Conservation (phyloP, 2,329 filamentous ascomycete species). For the Canariomyces notabilis region DNA sequence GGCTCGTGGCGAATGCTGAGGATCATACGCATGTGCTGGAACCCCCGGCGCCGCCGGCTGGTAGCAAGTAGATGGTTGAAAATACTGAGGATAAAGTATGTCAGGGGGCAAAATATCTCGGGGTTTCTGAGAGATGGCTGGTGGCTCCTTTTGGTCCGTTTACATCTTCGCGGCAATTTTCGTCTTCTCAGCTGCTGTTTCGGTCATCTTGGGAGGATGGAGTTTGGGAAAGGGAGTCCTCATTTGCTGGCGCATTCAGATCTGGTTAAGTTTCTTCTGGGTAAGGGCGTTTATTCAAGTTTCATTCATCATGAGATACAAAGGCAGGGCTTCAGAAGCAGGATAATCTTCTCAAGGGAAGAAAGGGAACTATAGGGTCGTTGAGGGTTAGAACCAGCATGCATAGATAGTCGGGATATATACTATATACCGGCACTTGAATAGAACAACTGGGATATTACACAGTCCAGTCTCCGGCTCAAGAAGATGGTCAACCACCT, state of each 20-base stretch:
- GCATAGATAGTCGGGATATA: not conserved
- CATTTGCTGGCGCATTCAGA: not conserved
- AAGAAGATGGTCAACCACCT: too few relatives aligned
- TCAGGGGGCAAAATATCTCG: too few relatives aligned
- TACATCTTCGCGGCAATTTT: too few relatives aligned
- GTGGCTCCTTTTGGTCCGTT: too few relatives aligned
- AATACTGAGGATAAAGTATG: too few relatives aligned
- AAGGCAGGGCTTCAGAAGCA: not conserved
- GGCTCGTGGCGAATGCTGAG: slow-evolving; percentile 64
- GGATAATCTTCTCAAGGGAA: not conserved
- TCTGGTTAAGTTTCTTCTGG: not conserved
- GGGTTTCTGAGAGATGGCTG: too few relatives aligned
- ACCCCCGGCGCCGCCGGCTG: slow-evolving; percentile 45
- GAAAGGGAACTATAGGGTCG: not conserved
- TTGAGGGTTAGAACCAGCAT: not conserved
- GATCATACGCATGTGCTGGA: slow-evolving; percentile 84
- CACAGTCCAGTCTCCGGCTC: too few relatives aligned
- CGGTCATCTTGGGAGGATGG: too few relatives aligned
- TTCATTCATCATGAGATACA: not conserved
- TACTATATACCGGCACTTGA: too few relatives aligned
- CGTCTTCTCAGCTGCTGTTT: not conserved
- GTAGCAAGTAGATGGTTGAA: not conserved
- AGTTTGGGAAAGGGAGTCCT: not conserved
- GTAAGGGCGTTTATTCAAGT: not conserved
- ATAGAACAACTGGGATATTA: too few relatives aligned